These are phyloP conservation scores for Pulveroboletus sp. DNA, from an alignment of 768 basidiomycete genomes.

Conservation along the genomic window DNA sequence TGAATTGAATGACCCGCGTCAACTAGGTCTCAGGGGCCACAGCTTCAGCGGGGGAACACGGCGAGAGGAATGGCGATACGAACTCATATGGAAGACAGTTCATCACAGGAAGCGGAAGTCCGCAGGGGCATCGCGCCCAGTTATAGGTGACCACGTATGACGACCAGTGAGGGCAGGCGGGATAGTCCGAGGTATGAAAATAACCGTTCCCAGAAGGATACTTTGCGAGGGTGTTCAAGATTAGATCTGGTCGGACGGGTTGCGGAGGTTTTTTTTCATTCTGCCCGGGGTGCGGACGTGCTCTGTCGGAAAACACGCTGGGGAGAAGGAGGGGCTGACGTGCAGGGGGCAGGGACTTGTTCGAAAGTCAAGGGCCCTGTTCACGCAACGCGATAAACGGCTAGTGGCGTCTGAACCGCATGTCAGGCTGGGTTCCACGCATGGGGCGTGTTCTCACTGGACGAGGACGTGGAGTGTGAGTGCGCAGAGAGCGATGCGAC, in stretches of 20 bases:
- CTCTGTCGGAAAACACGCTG: conserved; percentile 5
- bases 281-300: conserved; percentile 1
- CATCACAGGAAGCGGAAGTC: conserved; percentile 27
- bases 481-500: no score
- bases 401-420: conserved; percentile 26
- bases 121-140: conserved; percentile 16
- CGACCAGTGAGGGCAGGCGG: conserved; percentile 9
- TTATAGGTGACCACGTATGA: conserved; percentile 7
- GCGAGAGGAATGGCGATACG: conserved; percentile 14
- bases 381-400: conserved; percentile 27
- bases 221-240: conserved; percentile 10
- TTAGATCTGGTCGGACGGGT: conserved; percentile 21
- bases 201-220: conserved; percentile 18
- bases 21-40: conserved; percentile 2
- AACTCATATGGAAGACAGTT: conserved; percentile 16
- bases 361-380: conserved; percentile 2
- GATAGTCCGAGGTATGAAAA: conserved; percentile 22
- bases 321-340: not conserved
- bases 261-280: not conserved
- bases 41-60: conserved; percentile 4
- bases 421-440: conserved; percentile 7
- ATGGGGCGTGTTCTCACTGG: conserved; percentile 4
- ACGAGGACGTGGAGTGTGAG: no score
- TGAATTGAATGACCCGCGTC: not conserved
- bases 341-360: conserved; percentile 1